Conservation (phyloP, 495 filamentous ascomycete species). For the Amphirosellinia nigrospora region DNA sequence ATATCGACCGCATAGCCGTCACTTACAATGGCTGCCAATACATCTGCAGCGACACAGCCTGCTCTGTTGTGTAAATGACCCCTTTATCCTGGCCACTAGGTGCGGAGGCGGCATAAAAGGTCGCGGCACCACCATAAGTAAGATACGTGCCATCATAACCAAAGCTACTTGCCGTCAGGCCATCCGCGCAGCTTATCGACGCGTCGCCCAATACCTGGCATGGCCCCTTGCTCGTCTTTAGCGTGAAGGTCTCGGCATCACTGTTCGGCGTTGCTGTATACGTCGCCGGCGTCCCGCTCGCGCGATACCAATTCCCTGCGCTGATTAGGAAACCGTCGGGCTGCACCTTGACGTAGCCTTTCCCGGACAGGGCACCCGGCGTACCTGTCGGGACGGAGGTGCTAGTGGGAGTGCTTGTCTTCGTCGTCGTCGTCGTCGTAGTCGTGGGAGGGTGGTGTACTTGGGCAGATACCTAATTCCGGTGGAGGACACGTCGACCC, state of each 20-base stretch:
- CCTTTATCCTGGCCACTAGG: constrained; percentile 58
- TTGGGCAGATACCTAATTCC: constrained; percentile 44
- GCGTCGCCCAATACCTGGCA: constrained; percentile 56
- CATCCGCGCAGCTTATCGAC: constrained; percentile 57
- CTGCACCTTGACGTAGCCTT: constrained; percentile 65
- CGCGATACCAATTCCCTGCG: constrained; percentile 68
- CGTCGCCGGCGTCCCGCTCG: constrained; percentile 71
- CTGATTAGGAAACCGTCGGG: constrained; percentile 73
- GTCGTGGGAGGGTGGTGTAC: constrained; percentile 27
- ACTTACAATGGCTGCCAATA: constrained; percentile 29
- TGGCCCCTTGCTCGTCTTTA: constrained; percentile 64
- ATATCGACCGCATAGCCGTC: background rate
- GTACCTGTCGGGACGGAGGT: constrained; percentile 25
- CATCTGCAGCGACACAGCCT: constrained; percentile 31
- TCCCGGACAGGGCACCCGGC: constrained; percentile 47
- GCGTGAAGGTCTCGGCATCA: constrained; percentile 58
- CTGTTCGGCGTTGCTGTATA: constrained; percentile 57
- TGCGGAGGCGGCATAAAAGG: constrained; percentile 64
- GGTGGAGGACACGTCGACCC: constrained; percentile 32
- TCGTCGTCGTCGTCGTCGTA: constrained; percentile 9
- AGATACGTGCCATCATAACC: constrained; percentile 42
- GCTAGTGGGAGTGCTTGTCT: constrained; percentile 15
- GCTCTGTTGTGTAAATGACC: constrained; percentile 41
- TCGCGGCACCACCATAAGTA: constrained; percentile 54
- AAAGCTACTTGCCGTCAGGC: constrained; percentile 53